These are phyloP conservation scores for Nematodospora anomalae DNA, from an alignment of 1,139 yeast species.

Conservation along the genomic window DNA sequence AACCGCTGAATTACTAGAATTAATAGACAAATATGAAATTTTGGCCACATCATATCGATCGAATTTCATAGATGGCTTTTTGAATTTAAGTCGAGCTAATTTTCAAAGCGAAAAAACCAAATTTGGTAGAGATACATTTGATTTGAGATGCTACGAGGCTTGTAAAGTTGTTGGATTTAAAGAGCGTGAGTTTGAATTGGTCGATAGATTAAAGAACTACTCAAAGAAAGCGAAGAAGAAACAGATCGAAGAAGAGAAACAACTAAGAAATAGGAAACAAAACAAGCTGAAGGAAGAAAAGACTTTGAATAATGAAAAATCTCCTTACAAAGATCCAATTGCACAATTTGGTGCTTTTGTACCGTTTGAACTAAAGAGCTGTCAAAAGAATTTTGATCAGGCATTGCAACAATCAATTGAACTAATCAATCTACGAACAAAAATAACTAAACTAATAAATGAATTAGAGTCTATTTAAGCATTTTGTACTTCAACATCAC, in stretches of 20 bases:
- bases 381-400: slow-evolving; percentile 38
- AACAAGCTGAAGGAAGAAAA: slow-evolving; percentile 3
- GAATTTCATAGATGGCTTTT: slow-evolving; percentile 31
- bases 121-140: slow-evolving; percentile 28
- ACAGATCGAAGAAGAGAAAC: slow-evolving; percentile 5
- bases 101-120: slow-evolving; percentile 19
- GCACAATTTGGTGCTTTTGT: slow-evolving; percentile 52
- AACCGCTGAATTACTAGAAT: slow-evolving; percentile 24
- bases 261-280: slow-evolving; percentile 8
- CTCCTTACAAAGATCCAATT: slow-evolving; percentile 37
- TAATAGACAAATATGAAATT: slow-evolving; percentile 33
- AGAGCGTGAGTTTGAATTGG: slow-evolving; percentile 14
- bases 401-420: slow-evolving; percentile 31
- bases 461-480: slow-evolving; percentile 17
- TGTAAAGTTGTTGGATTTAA: slow-evolving; percentile 19
- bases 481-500: slow-evolving; percentile 34
- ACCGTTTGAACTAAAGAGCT: slow-evolving; percentile 39
- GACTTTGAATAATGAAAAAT: background rate
- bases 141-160: slow-evolving; percentile 32
- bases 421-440: slow-evolving; percentile 25
- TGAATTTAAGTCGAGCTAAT: slow-evolving; percentile 43
- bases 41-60: slow-evolving; percentile 20
- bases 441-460: slow-evolving; percentile 20
- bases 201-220: slow-evolving; percentile 14
- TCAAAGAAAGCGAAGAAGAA: slow-evolving; percentile 1